Evolutionary conservation across 2,329 filamentous ascomycete species (phyloP).

Genomic region (Trichoderma sp.): DNA sequence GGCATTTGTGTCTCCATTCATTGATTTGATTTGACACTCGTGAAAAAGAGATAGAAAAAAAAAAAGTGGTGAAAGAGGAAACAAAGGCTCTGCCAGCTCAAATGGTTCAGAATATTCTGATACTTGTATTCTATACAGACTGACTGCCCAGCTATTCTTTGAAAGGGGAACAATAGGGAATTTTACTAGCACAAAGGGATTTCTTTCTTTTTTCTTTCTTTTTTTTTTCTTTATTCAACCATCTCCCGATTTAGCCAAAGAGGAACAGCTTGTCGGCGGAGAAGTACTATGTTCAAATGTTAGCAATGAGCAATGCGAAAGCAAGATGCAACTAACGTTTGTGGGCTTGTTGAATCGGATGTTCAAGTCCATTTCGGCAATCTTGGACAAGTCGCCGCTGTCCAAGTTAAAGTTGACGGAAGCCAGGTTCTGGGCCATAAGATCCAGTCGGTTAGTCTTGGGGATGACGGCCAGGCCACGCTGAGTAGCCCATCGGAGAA

Average conservation of each 20-base stretch:
- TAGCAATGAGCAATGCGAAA: neutral
- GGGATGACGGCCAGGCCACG: constrained; percentile 77
- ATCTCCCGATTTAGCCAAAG: constrained; percentile 45
- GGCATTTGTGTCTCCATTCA: neutral
- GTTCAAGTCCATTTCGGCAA: constrained; percentile 60
- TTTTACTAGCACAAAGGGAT: neutral
- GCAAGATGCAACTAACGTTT: constrained; percentile 50
- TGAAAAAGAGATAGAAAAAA: too few species aligned
- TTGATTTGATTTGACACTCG: neutral
- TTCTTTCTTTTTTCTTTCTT: neutral
- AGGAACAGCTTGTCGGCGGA: constrained; percentile 54
- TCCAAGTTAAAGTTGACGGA: constrained; percentile 64
- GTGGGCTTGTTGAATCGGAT: constrained; percentile 76
- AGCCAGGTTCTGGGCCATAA: constrained; percentile 64
- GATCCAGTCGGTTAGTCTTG: constrained; percentile 58
- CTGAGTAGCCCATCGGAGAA: constrained; percentile 86
- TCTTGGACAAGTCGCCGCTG: constrained; percentile 63
- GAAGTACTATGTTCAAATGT: constrained; percentile 47
- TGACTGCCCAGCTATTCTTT: neutral
- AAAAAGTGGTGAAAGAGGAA: neutral
- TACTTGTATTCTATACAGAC: constrained; percentile 2
- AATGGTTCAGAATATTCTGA: neutral
- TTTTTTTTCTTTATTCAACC: neutral
- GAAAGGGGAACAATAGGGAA: neutral
- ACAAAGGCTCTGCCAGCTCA: neutral